Base-by-base conservation (phyloP, 2,329 filamentous ascomycete species). In the Knufia fluminis region DNA sequence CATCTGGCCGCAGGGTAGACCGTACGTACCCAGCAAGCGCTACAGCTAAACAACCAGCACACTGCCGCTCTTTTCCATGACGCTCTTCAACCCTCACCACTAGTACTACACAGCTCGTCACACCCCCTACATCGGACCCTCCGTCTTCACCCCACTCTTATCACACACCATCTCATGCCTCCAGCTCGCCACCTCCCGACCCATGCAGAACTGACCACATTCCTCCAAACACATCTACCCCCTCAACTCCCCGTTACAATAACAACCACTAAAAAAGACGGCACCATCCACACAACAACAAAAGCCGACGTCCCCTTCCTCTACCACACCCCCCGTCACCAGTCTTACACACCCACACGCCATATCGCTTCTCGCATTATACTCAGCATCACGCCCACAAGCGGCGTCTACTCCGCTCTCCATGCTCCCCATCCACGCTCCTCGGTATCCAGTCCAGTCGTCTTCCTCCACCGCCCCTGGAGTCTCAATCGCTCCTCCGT, bases 401-500 rank as follows among this genome's bases (percentile, higher is more conserved):
- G 20, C 3, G 40, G 40, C 14, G 12, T 43, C 3, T 43, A 43
- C 22, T 23, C 20, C n/a, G 20, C 40, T 28, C 17, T 43, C 6
- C 26, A 28, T 6, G 26, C 26, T 28, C 26, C 26, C 6, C 6
- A 12, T 12, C 6, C 6, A 6, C 6, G 6, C 26, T 6, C 6
- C 26, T 6, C 35, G 6, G 6, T 7, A 4, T 6, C 35, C 35
- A 38, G 26, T 12, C 7, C 35, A 38, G 40, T 43, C 8, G 24
- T 19, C 17, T 46, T 46, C 26, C 43, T 46, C 8, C 43, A 46
- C 19, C 43, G 43, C 3, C 43, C 43, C 7, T 46, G 43, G 43
- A n/a, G 14, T 3, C 28, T 46, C n/a, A 26, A 46, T 19, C 24
- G 43, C 8, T 14, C 10, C 4, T n/a, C n/a, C 12, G 43, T 46